phyloP scores from a whole-genome alignment of 2,329 filamentous ascomycete species.

The Penicillium sp. region DNA sequence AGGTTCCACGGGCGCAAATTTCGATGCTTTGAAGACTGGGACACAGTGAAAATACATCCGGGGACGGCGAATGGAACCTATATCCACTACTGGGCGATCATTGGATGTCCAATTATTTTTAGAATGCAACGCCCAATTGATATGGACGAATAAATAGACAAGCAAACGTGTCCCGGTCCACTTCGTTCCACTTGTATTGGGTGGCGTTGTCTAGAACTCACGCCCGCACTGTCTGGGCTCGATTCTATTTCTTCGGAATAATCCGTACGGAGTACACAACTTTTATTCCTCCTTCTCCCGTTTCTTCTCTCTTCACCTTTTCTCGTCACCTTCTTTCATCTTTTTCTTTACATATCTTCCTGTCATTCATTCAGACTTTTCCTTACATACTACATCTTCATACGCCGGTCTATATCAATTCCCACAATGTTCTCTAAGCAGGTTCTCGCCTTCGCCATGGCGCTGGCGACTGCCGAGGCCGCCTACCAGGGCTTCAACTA shows the following conservation, averaged over 20 bases:
- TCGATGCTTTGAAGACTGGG: neutral
- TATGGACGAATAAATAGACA: neutral
- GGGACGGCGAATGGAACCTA: neutral
- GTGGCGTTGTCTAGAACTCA: slow-evolving; percentile 23
- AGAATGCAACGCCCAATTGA: slow-evolving; percentile 10
- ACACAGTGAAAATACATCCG: neutral
- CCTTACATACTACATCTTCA: slow-evolving; percentile 2
- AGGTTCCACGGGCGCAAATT: slow-evolving; percentile 2
- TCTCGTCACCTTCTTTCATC: slow-evolving; percentile 14
- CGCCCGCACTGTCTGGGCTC: slow-evolving; percentile 1
- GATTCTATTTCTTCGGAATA: slow-evolving; percentile 3
- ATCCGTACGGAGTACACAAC: neutral
- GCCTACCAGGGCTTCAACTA: slow-evolving; percentile 49
- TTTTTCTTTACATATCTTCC: neutral
- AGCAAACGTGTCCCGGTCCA: slow-evolving; percentile 24
- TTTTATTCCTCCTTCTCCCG: slow-evolving; percentile 8
- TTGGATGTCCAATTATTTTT: slow-evolving; percentile 18
- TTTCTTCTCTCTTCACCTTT: slow-evolving; percentile 6
- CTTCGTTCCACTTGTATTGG: slow-evolving; percentile 10
- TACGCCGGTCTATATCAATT: slow-evolving; percentile 10
- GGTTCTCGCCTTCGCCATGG: slow-evolving; percentile 33
- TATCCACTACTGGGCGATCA: neutral
- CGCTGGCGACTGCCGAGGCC: slow-evolving; percentile 34
- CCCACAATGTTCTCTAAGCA: slow-evolving; percentile 34
- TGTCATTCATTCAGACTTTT: slow-evolving; percentile 6